Conservation (phyloP, 352 stramenopile species). For the Aphanomyces astaci region DNA sequence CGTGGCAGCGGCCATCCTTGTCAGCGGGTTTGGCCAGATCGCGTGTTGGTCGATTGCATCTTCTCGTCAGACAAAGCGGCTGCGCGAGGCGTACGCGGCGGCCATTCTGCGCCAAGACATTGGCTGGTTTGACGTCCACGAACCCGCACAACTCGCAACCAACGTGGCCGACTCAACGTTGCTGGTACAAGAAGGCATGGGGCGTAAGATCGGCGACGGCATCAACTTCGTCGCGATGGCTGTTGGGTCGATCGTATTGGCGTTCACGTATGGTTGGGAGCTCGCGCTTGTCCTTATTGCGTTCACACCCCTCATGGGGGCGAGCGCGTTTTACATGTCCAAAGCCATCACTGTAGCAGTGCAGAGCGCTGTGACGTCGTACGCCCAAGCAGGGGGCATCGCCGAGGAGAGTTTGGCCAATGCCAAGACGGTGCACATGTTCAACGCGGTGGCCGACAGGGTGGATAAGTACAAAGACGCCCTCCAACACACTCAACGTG, state of each 20-base stretch:
- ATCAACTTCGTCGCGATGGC: conserved; percentile 57
- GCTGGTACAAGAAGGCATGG: conserved; percentile 25
- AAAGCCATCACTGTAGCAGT: conserved; percentile 41
- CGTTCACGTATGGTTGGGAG: conserved; percentile 56
- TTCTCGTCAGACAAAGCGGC: conserved; percentile 17
- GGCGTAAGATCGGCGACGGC: conserved; percentile 25
- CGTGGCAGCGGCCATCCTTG: conserved; percentile 42
- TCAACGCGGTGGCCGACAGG: conserved; percentile 59
- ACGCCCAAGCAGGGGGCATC: conserved; percentile 55
- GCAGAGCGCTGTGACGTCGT: conserved; percentile 46
- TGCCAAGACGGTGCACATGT: conserved; percentile 69
- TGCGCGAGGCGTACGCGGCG: conserved; percentile 21
- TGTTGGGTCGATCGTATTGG: conserved; percentile 50
- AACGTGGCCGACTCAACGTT: conserved; percentile 41
- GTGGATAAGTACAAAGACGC: conserved; percentile 49
- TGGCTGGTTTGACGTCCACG: conserved; percentile 25
- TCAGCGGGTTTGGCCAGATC: conserved; percentile 45
- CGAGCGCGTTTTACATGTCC: conserved; percentile 43
- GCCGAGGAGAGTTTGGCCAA: conserved; percentile 66
- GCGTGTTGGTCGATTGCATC: conserved; percentile 36
- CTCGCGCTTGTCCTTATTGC: conserved; percentile 55
- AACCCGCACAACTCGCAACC: conserved; percentile 34
- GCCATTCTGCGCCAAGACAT: conserved; percentile 24
- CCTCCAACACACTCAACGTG: conserved; percentile 34
- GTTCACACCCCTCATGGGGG: conserved; percentile 54